These are phyloP conservation scores for Westerdykella ornata DNA, from an alignment of 2,329 filamentous ascomycete genomes.

Conservation along the genomic window DNA sequence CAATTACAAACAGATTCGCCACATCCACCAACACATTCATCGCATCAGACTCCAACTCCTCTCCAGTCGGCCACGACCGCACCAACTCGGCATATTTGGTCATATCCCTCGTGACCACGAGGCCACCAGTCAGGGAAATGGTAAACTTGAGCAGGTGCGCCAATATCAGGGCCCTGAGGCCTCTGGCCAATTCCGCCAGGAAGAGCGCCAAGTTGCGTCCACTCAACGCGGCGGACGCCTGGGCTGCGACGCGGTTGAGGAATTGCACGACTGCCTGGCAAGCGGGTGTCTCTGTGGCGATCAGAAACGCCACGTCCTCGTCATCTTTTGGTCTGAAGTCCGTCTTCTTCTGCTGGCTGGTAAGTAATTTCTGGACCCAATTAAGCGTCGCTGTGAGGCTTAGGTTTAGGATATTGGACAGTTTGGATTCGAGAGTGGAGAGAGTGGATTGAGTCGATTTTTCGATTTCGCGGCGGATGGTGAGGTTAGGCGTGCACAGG, in stretches of 20 bases:
- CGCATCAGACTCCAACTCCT: constrained; percentile 46
- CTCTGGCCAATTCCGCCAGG: constrained; percentile 74
- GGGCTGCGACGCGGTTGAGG: constrained; percentile 59
- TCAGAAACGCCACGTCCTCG: constrained; percentile 40
- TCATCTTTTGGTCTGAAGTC: constrained; percentile 86
- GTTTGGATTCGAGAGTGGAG: constrained; percentile 76
- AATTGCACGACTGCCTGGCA: constrained; percentile 78
- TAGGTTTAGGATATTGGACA: constrained; percentile 62
- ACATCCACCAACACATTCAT: constrained; percentile 89
- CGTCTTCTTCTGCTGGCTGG: constrained; percentile 69
- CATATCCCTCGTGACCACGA: constrained; percentile 95
- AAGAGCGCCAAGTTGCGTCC: constrained; percentile 78
- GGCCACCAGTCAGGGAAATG: constrained; percentile 84
- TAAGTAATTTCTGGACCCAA: constrained; percentile 66
- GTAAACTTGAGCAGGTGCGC: constrained; percentile 93
- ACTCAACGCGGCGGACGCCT: constrained; percentile 64
- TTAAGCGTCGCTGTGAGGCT: constrained; percentile 67
- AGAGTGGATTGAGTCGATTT: constrained; percentile 69
- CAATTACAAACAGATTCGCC: constrained; percentile 91
- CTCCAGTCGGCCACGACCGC: constrained; percentile 66
- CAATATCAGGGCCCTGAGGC: constrained; percentile 70
- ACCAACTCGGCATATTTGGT: constrained; percentile 85
- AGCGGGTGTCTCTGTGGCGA: constrained; percentile 60
- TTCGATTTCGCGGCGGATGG: constrained; percentile 82
- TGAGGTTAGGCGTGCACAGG: constrained; percentile 81